Evolutionary conservation across 2,329 filamentous ascomycete genomes (phyloP), one percentile per base, ranked within the genome.

Genomic region (Talaromyces sp.): DNA sequence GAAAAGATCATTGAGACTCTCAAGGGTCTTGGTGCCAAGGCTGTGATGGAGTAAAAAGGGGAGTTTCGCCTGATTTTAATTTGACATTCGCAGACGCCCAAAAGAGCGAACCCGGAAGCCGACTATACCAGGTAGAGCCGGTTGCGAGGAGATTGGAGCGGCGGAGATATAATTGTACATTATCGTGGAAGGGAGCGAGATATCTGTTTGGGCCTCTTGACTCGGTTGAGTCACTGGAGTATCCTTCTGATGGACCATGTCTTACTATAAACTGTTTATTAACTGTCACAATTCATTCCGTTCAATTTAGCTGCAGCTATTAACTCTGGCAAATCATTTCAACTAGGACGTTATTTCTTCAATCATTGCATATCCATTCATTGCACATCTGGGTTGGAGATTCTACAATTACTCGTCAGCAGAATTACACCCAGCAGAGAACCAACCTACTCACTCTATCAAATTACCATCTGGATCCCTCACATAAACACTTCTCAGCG

Each of bases 1-100:
- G 93, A 97, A 85, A 99, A 99, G 88, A 97, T 99, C 72, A 86
- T 99, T 62, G 90, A 91, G 77, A 87, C 90, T 48, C 84, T 99
- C 82, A 97, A 97, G 86, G 92, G 85, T 67, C 81, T 99, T 63
- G 94, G 94, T 66, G 94, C 89, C 65, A 91, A 90, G 66, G 93
- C 91, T 63, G 80, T 85, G 65, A 94, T 99, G 90, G 94, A 99
- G 77, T 97, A 91, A 81, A 50, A 4, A 7, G 19, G 19, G 24
- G 6, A 5, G 4, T 26, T 14, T 27, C 14, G 14, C 11, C 21
- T n/a, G 10, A 29, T 29, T 7, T 52, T 58, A 12, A 53, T 27
- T 53, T 52, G 48, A 29, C 8, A 50, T 26, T 24, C 12, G 19
- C 46, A 19, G 38, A n/a, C 38, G 14, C 14, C 38, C 17, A 19